phyloP scores from a whole-genome alignment of 2,329 filamentous ascomycete genomes.

The Zymoseptoria ardabiliae region DNA sequence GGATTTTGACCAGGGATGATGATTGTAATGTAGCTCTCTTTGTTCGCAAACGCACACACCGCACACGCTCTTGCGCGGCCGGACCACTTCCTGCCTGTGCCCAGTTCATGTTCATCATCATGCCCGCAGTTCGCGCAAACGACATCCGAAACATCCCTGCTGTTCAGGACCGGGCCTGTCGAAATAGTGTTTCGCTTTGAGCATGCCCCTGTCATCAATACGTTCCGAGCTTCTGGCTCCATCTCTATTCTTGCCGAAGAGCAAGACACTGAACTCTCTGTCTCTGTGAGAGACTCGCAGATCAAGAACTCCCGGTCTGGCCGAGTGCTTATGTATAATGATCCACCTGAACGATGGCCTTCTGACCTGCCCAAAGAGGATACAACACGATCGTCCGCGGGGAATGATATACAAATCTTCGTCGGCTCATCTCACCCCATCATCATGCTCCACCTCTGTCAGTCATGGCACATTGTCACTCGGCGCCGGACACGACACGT shows the following conservation, averaged over 20 bases:
- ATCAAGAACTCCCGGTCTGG: not conserved
- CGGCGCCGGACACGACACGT: not conserved
- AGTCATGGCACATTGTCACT: not conserved
- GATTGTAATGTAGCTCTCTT: constrained; percentile 1
- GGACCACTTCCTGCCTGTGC: not conserved
- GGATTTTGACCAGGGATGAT: not conserved
- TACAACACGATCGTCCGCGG: not conserved
- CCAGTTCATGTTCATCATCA: not conserved
- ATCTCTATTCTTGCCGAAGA: not conserved
- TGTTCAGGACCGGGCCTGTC: constrained; percentile 3
- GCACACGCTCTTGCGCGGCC: not conserved
- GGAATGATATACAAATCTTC: not conserved
- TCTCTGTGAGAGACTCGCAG: not conserved
- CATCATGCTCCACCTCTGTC: too few relatives aligned
- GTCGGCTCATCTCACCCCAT: not conserved
- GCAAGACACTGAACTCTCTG: not conserved
- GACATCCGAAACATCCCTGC: constrained; percentile 6
- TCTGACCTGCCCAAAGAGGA: not conserved
- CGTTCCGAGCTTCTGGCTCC: constrained; percentile 6
- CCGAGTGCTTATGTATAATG: not conserved
- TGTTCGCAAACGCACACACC: constrained; percentile 2
- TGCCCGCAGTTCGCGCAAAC: constrained; percentile 7
- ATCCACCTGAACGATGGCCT: not conserved
- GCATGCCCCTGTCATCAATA: not conserved
- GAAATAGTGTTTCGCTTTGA: constrained; percentile 1